Conservation (phyloP, 1,284 basidiomycete species). For the Trichosporon inkin region DNA sequence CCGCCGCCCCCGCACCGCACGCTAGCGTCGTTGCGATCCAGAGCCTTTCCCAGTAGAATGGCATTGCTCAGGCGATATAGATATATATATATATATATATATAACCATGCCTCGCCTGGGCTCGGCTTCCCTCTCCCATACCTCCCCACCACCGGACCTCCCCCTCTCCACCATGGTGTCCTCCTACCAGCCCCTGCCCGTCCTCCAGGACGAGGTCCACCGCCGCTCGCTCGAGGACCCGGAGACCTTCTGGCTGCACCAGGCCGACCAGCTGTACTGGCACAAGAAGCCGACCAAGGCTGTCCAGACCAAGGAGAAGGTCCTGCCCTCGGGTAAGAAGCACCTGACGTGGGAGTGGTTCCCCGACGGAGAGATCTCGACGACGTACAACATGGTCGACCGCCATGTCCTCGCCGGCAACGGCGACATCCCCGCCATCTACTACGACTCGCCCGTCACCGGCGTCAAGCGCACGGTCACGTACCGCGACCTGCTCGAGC, state of each 20-base stretch:
- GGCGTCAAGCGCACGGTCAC: constrained; percentile 53
- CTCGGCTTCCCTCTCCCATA: neutral
- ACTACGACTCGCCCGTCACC: constrained; percentile 26
- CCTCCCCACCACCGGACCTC: neutral
- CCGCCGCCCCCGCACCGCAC: no score
- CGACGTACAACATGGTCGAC: constrained; percentile 25
- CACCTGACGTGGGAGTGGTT: constrained; percentile 27
- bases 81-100: no score
- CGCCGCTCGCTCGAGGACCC: constrained; percentile 20
- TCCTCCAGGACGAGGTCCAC: constrained; percentile 25
- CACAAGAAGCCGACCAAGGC: constrained; percentile 22
- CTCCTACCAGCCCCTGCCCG: constrained; percentile 8
- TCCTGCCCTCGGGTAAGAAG: constrained; percentile 12
- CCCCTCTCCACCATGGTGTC: constrained; percentile 1
- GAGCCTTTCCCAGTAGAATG: no score
- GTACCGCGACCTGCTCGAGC: constrained; percentile 76
- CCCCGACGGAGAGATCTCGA: constrained; percentile 25
- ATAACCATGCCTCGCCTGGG: neutral
- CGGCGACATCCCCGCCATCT: constrained; percentile 22
- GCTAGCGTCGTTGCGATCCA: neutral
- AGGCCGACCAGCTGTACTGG: constrained; percentile 26
- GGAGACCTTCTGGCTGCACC: constrained; percentile 23
- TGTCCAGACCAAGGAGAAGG: constrained; percentile 10
- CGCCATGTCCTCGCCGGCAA: constrained; percentile 23
- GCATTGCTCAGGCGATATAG: neutral